Conservation (phyloP, 1,139 yeast species). For the Suhomyces choctaworum region DNA sequence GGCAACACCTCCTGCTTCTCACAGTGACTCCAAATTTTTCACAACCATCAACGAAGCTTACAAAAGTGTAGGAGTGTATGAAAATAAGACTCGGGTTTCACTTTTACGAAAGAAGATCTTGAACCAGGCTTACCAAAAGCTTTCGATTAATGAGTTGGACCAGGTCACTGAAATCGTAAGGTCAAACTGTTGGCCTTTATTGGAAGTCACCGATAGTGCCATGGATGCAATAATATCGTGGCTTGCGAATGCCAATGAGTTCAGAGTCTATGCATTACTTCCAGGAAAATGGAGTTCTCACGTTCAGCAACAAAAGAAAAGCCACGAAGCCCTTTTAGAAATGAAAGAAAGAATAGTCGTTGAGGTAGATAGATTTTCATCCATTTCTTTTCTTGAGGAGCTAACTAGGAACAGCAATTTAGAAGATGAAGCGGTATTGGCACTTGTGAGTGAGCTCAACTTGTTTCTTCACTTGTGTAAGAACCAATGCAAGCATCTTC, state of each 20-base stretch:
- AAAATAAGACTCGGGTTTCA: conserved; percentile 23
- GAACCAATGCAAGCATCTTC: conserved; percentile 19
- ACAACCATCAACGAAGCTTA: conserved; percentile 34
- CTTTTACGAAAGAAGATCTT: conserved; percentile 25
- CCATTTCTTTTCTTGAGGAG: conserved; percentile 18
- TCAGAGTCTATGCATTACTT: conserved; percentile 24
- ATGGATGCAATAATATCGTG: conserved; percentile 24
- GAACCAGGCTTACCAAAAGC: conserved; percentile 16
- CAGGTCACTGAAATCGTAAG: conserved; percentile 23
- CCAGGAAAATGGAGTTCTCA: conserved; percentile 19
- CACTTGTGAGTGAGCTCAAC: conserved; percentile 31
- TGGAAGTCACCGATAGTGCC: conserved; percentile 22
- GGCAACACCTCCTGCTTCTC: conserved; percentile 14
- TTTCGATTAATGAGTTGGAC: conserved; percentile 28
- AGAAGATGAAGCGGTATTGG: conserved; percentile 30
- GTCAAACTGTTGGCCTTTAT: conserved; percentile 20
- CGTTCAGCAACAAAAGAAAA: conserved; percentile 19
- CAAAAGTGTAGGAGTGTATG: conserved; percentile 34
- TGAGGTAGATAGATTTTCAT: conserved; percentile 14
- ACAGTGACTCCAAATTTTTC: conserved; percentile 23
- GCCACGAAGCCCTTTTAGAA: conserved; percentile 19
- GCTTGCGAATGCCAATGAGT: conserved; percentile 34
- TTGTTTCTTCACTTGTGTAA: conserved; percentile 25
- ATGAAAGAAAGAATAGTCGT: conserved; percentile 13
- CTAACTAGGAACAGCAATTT: conserved; percentile 15